Base-by-base conservation (phyloP, 805 yeast species). In the Citeromyces nyonsensis region DNA sequence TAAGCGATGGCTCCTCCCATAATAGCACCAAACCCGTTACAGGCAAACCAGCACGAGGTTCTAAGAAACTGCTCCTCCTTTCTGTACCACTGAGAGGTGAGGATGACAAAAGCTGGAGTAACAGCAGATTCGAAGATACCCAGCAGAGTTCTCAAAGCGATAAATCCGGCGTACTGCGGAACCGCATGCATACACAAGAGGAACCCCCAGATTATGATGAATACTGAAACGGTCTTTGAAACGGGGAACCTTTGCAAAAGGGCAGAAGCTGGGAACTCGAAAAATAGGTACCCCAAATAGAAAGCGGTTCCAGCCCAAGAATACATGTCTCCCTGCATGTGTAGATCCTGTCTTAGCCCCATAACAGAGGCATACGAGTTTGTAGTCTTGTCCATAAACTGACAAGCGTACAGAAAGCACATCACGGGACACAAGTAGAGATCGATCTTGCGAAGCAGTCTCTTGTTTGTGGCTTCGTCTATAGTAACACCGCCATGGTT, bases 31-130 rank as follows among this genome's bases (percentile, higher is more conserved):
- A 54, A 38, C 30, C 63, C 62, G 31, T 55, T 54, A 44, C 52
- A 52, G 33, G 59, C 56, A 34, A 59, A 51, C 63, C 66, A 60
- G 25, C 54, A 37, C 22, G 52, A 43, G 24, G 59, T 51, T 44
- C 65, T 53, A n/a, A 55, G 35, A 36, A 64, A 59, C 31, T 58
- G 64, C 40, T 62, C 67, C 24, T 54, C 57, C 31, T 56, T 53
- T 36, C 53, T 63, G 55, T 66, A 73, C 62, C 69, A 72, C 43
- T 69, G 76, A 22, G 66, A 44, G 8, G 74, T 70, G 30, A 71
- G 43, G 22, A 69, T 54, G 18, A 66, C 61, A 49, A 66, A 64
- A 3, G 71, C 67, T 4, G 79, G 77, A 8, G 70, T 63, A 13
- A 70, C 60, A 12, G 64, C 55, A 30, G 65, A 51, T 44, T 69